Conservation (phyloP, 495 filamentous ascomycete species). For the Lasiosphaeria miniovina region DNA sequence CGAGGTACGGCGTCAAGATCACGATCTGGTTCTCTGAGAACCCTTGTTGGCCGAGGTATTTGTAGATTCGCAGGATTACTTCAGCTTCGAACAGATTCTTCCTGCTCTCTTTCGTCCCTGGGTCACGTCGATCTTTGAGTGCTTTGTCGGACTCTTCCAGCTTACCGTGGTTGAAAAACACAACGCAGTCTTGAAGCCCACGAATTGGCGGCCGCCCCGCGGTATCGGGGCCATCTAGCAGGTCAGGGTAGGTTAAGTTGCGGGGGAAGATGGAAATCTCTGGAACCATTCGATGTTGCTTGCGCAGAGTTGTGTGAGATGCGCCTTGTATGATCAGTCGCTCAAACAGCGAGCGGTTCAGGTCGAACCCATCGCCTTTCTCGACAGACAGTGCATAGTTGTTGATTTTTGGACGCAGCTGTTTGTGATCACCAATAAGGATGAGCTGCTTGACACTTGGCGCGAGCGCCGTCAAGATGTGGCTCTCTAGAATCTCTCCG, state of each 20-base stretch:
- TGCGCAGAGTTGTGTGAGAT: constrained; percentile 53
- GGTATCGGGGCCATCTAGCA: constrained; percentile 58
- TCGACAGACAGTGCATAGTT: constrained; percentile 64
- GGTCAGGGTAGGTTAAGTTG: constrained; percentile 59
- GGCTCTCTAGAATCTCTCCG: constrained; percentile 71
- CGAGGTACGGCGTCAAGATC: constrained; percentile 71
- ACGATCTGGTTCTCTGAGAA: constrained; percentile 66
- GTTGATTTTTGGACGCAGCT: constrained; percentile 69
- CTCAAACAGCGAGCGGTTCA: constrained; percentile 73
- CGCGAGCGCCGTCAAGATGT: constrained; percentile 63
- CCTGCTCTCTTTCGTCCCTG: constrained; percentile 49
- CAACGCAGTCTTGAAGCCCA: constrained; percentile 59
- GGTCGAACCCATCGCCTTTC: constrained; percentile 63
- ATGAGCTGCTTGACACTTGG: constrained; percentile 62
- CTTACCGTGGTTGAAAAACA: constrained; percentile 64
- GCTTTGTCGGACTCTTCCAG: constrained; percentile 45
- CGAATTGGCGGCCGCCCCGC: constrained; percentile 44
- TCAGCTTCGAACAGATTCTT: constrained; percentile 66
- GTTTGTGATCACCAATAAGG: constrained; percentile 76
- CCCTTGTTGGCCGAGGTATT: constrained; percentile 73
- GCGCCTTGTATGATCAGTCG: constrained; percentile 56
- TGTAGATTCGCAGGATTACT: constrained; percentile 64
- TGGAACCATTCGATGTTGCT: constrained; percentile 70
- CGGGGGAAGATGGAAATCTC: constrained; percentile 64
- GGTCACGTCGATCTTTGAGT: constrained; percentile 52